These are phyloP conservation scores for Xanthoconium stramineum DNA, from an alignment of 768 basidiomycete species.

Conservation along the genomic window DNA sequence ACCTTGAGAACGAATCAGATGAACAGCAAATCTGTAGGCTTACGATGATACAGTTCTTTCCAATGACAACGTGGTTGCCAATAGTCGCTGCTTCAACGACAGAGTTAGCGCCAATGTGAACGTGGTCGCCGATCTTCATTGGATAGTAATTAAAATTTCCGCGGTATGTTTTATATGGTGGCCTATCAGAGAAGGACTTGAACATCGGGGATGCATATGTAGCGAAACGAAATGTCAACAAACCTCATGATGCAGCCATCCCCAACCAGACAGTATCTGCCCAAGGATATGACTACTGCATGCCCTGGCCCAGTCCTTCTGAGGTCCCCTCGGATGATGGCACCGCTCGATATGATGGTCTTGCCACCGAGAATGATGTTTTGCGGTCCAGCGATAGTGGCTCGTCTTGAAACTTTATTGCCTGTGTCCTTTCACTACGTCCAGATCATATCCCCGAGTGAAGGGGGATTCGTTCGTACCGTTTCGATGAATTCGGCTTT, in stretches of 20 bases:
- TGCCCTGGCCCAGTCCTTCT: slow-evolving; percentile 86
- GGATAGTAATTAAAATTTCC: slow-evolving; percentile 97
- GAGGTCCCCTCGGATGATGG: slow-evolving; percentile 92
- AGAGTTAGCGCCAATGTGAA: slow-evolving; percentile 85
- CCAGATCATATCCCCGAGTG: not conserved
- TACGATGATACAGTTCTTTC: slow-evolving; percentile 93
- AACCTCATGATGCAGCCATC: slow-evolving; percentile 88
- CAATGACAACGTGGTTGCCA: slow-evolving; percentile 91
- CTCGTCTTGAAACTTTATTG: slow-evolving; percentile 92
- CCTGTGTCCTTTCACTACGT: slow-evolving; percentile 71
- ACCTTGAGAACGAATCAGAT: not conserved
- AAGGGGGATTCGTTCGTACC: slow-evolving; percentile 38
- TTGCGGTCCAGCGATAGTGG: slow-evolving; percentile 88
- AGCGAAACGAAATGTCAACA: slow-evolving; percentile 13
- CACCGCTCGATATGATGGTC: slow-evolving; percentile 87
- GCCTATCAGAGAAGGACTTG: slow-evolving; percentile 38
- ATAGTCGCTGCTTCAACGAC: slow-evolving; percentile 95
- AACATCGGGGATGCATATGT: not conserved
- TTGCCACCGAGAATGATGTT: slow-evolving; percentile 98
- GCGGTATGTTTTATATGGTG: slow-evolving; percentile 86
- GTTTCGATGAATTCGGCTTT: slow-evolving; percentile 88
- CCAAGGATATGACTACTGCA: slow-evolving; percentile 90
- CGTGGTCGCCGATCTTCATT: slow-evolving; percentile 94
- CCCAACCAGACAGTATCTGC: slow-evolving; percentile 88
- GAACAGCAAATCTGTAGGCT: slow-evolving; percentile 25